A percentile compares a stretch with the other conserved stretches of the same genome.
phyloP scores from a whole-genome alignment of 2,329 filamentous ascomycete species.

The Escovopsis weberi region DNA sequence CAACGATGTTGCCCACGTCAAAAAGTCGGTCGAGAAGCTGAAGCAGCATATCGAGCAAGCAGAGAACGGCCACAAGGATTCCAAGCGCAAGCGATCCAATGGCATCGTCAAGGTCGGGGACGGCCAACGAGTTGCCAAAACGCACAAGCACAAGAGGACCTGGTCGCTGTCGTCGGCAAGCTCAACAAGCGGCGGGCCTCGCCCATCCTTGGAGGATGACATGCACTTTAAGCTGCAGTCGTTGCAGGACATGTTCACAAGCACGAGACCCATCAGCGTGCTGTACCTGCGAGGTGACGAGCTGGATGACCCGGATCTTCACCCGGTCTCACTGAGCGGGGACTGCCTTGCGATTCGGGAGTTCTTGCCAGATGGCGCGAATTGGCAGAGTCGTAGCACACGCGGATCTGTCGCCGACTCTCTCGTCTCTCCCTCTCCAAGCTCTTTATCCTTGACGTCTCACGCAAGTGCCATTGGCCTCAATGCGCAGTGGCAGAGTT shows the following conservation, averaged over 20 bases:
- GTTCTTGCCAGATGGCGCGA: constrained; percentile 27
- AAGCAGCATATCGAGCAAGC: constrained; percentile 83
- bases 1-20: constrained; percentile 87
- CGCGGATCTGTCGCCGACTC: constrained; percentile 45
- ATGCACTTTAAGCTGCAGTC: constrained; percentile 64
- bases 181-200: constrained; percentile 34
- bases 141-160: constrained; percentile 79
- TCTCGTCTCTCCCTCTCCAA: constrained; percentile 52
- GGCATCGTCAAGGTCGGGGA: constrained; percentile 32
- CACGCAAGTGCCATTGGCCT: constrained; percentile 31
- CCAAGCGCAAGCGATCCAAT: constrained; percentile 46
- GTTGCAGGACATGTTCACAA: constrained; percentile 79
- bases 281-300: constrained; percentile 66
- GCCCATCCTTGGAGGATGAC: constrained; percentile 54
- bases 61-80: constrained; percentile 52
- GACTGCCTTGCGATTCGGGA: constrained; percentile 45
- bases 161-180: constrained; percentile 85
- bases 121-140: constrained; percentile 58
- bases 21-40: constrained; percentile 91
- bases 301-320: constrained; percentile 62
- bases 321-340: constrained; percentile 63
- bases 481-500: constrained; percentile 41
- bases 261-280: constrained; percentile 63
- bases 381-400: constrained; percentile 38
- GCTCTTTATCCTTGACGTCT: constrained; percentile 47